These are phyloP conservation scores for Hirschioporus abietinus DNA, from an alignment of 768 basidiomycete genomes.

Conservation along the genomic window DNA sequence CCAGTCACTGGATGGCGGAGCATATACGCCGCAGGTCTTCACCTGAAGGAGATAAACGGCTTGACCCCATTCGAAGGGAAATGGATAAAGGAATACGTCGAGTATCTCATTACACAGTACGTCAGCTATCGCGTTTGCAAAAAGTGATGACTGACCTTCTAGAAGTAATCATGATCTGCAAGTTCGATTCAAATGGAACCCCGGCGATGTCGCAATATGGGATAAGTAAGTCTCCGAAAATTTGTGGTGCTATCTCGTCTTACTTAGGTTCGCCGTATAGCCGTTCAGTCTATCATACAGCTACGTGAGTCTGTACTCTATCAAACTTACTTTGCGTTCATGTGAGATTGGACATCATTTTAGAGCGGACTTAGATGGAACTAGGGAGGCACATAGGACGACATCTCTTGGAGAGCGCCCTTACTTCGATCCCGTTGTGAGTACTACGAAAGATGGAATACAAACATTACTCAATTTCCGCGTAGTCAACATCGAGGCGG, in stretches of 20 bases:
- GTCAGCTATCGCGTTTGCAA: not conserved
- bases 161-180: slow-evolving; percentile 50
- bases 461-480: not conserved
- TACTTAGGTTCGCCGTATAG: not conserved
- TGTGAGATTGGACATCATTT: no score
- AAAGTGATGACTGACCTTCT: not conserved
- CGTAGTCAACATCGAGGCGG: not conserved
- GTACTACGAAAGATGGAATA: not conserved
- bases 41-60: not conserved
- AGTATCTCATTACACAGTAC: not conserved
- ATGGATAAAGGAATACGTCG: not conserved
- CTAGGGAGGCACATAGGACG: not conserved
- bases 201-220: slow-evolving; percentile 56
- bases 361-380: not conserved
- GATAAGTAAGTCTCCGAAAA: slow-evolving; percentile 31
- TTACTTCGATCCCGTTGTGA: slow-evolving; percentile 34
- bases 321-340: not conserved
- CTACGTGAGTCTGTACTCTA: slow-evolving; percentile 17
- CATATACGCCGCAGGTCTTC: slow-evolving; percentile 16
- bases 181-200: slow-evolving; percentile 46
- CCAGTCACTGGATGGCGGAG: slow-evolving; percentile 30
- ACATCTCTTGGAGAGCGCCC: slow-evolving; percentile 46
- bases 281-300: slow-evolving; percentile 42
- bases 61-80: not conserved
- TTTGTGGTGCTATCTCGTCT: not conserved